A percentile compares a stretch with the other conserved stretches of the same genome.
These are phyloP conservation scores for Metschnikowia kunwiensis DNA, from an alignment of 805 yeast species.

Conservation along the genomic window DNA sequence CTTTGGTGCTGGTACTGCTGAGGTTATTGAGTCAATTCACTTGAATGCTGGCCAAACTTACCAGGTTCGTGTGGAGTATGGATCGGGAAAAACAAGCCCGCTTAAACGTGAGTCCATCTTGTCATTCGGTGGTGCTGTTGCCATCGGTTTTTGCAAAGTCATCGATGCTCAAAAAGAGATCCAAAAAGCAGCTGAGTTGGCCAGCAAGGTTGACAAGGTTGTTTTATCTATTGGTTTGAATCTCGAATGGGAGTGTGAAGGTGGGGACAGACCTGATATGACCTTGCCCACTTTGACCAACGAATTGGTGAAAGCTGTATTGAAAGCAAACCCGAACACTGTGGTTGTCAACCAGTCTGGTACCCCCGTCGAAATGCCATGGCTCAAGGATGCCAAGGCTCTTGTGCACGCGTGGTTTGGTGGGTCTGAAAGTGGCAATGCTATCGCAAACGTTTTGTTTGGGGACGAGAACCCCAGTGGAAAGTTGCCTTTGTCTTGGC, in stretches of 20 bases:
- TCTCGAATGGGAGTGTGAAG: conserved; percentile 59
- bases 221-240: conserved; percentile 50
- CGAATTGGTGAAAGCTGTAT: conserved; percentile 43
- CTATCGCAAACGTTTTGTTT: conserved; percentile 56
- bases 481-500: conserved; percentile 55
- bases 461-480: conserved; percentile 64
- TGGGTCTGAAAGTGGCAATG: conserved; percentile 57
- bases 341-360: conserved; percentile 59
- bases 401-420: conserved; percentile 55
- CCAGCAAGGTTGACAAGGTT: conserved; percentile 52
- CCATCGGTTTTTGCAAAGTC: conserved; percentile 23
- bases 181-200: conserved; percentile 44
- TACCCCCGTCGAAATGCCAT: conserved; percentile 59
- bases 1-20: conserved; percentile 16
- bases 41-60: conserved; percentile 13
- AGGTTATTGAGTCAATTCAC: conserved; percentile 6
- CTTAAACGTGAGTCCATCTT: conserved; percentile 22
- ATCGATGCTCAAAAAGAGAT: conserved; percentile 24
- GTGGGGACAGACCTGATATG: conserved; percentile 52
- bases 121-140: conserved; percentile 23
- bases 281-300: conserved; percentile 49
- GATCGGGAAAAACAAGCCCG: conserved; percentile 12
- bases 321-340: conserved; percentile 47
- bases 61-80: conserved; percentile 8
- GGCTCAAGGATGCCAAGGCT: conserved; percentile 42